These are phyloP conservation scores for Teunomyces lycoperdinae DNA, from an alignment of 805 yeast genomes.

Conservation along the genomic window DNA sequence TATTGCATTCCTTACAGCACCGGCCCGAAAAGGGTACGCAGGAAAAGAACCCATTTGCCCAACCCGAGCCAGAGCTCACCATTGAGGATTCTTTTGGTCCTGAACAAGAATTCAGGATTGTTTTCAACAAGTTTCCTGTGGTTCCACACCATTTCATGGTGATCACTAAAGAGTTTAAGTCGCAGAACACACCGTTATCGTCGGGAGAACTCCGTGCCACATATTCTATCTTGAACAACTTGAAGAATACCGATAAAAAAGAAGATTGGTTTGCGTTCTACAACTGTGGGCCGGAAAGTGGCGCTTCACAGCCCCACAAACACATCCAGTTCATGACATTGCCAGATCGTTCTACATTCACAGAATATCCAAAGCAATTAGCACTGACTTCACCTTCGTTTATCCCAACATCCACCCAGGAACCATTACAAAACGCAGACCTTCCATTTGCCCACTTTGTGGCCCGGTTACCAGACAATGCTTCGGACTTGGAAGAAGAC, in stretches of 20 bases:
- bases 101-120: constrained; percentile 53
- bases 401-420: constrained; percentile 50
- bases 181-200: constrained; percentile 69
- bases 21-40: constrained; percentile 41
- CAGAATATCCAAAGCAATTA: constrained; percentile 53
- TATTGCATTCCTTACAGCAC: constrained; percentile 31
- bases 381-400: constrained; percentile 46
- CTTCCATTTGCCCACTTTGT: constrained; percentile 81
- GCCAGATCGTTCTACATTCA: constrained; percentile 49
- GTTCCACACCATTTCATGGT: constrained; percentile 74
- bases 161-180: constrained; percentile 69
- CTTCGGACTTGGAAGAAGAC: constrained; percentile 47
- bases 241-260: constrained; percentile 37
- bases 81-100: constrained; percentile 52
- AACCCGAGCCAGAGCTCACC: constrained; percentile 75
- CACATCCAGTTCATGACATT: constrained; percentile 83
- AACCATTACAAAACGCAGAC: constrained; percentile 60
- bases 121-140: constrained; percentile 86
- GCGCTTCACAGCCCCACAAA: constrained; percentile 93
- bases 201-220: constrained; percentile 67
- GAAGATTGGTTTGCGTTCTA: constrained; percentile 74
- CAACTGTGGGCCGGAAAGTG: constrained; percentile 84
- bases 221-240: constrained; percentile 49
- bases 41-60: constrained; percentile 67
- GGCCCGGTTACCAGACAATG: constrained; percentile 50